Percentiles rank a stretch among this genome's conserved stretches.
These are phyloP conservation scores for Terfezia claveryi DNA, from an alignment of 495 filamentous ascomycete species.

Conservation along the genomic window DNA sequence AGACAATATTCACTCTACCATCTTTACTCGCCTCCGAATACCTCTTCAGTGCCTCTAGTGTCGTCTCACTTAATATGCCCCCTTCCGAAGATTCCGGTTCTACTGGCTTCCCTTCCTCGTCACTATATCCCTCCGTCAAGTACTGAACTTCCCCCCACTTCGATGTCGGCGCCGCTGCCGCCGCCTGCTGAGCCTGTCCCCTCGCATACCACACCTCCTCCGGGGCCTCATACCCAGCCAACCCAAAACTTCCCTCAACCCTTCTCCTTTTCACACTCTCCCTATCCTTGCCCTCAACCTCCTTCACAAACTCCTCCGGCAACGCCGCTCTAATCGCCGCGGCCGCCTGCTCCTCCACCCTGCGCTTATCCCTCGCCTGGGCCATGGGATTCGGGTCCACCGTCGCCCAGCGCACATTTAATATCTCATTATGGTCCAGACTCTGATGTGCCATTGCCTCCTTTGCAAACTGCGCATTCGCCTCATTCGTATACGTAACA, in stretches of 20 bases:
- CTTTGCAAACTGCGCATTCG: slow-evolving; percentile 74
- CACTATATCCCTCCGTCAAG: background rate
- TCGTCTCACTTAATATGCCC: background rate
- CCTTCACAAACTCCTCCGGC: slow-evolving; percentile 77
- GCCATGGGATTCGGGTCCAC: slow-evolving; percentile 89
- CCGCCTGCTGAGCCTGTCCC: slow-evolving; percentile 19
- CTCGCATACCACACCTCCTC: slow-evolving; percentile 85
- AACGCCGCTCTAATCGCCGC: slow-evolving; percentile 79
- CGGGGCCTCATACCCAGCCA: slow-evolving; percentile 81
- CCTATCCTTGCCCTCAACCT: slow-evolving; percentile 79
- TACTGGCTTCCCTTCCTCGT: background rate
- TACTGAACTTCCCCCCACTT: background rate
- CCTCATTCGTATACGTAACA: slow-evolving; percentile 69
- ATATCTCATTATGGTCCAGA: slow-evolving; percentile 68
- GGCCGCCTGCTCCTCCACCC: slow-evolving; percentile 93
- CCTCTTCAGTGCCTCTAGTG: background rate
- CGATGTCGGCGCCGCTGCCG: too few relatives aligned
- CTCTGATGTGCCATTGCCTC: slow-evolving; percentile 79
- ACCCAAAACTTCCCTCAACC: slow-evolving; percentile 71
- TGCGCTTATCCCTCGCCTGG: slow-evolving; percentile 71
- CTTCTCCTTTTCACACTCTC: slow-evolving; percentile 69
- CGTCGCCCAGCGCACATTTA: slow-evolving; percentile 95
- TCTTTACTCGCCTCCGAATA: background rate
- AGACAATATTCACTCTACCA: background rate
- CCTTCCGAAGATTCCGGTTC: background rate